These are phyloP conservation scores for Beauveria scarabaeidicola DNA, from an alignment of 2,329 filamentous ascomycete species.

Conservation along the genomic window DNA sequence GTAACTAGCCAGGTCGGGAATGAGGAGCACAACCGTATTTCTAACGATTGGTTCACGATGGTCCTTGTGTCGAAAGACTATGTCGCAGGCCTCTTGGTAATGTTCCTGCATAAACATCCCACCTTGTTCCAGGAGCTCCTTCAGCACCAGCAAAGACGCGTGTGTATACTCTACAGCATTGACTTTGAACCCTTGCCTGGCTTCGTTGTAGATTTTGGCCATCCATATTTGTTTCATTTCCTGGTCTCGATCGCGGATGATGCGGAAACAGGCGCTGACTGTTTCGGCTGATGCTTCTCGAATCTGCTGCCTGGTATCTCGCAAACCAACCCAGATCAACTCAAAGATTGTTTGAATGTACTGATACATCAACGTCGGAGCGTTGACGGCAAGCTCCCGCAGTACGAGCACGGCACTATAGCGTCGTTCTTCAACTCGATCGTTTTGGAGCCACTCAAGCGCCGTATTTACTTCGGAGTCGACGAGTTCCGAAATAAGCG, in stretches of 20 bases:
- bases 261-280: slow-evolving; percentile 90
- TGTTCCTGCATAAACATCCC: slow-evolving; percentile 99
- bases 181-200: slow-evolving; percentile 67
- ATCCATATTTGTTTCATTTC: slow-evolving; percentile 84
- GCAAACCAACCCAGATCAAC: slow-evolving; percentile 88
- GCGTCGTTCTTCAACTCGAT: slow-evolving; percentile 83
- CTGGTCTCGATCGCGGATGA: slow-evolving; percentile 86
- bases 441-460: slow-evolving; percentile 92
- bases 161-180: slow-evolving; percentile 83
- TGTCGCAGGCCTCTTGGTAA: slow-evolving; percentile 87
- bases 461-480: slow-evolving; percentile 96
- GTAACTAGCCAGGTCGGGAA: slow-evolving; percentile 88
- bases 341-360: slow-evolving; percentile 95
- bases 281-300: slow-evolving; percentile 86
- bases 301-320: slow-evolving; percentile 85
- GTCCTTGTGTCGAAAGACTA: slow-evolving; percentile 86
- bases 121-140: slow-evolving; percentile 86
- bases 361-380: slow-evolving; percentile 88
- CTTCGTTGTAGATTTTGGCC: slow-evolving; percentile 81
- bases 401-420: slow-evolving; percentile 90
- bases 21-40: slow-evolving; percentile 81
- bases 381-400: slow-evolving; percentile 83
- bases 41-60: slow-evolving; percentile 82
- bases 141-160: slow-evolving; percentile 86
- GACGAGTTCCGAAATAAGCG: slow-evolving; percentile 88